Evolutionary conservation across 1,284 basidiomycete genomes (phyloP).

Genomic region (Volvariella volvacea): DNA sequence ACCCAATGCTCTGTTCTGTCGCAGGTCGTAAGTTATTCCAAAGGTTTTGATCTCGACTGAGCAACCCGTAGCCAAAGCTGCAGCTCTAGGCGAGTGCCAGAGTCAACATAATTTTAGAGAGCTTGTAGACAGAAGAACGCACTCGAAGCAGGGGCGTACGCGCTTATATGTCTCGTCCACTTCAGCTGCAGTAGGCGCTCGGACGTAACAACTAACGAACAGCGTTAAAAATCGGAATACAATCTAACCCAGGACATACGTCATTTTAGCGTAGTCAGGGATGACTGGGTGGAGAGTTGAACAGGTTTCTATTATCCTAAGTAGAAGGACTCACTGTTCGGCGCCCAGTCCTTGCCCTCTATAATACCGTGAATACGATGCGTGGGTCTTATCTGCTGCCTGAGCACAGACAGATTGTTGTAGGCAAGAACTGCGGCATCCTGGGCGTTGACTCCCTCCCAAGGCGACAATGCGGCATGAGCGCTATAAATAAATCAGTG

Average conservation of each 20-base stretch:
- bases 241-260: not conserved
- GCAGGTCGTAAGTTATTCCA: conserved; percentile 46
- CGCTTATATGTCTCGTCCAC: conserved; percentile 42
- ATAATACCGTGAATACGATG: conserved; percentile 68
- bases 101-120: not conserved
- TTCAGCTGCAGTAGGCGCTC: conserved; percentile 56
- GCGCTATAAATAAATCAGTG: conserved; percentile 35
- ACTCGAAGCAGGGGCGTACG: conserved; percentile 57
- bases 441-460: conserved; percentile 79
- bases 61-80: conserved; percentile 66
- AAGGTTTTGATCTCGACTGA: conserved; percentile 39
- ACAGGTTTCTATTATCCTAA: not conserved
- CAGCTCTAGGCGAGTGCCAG: conserved; percentile 42
- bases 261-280: conserved; percentile 70
- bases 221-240: not conserved
- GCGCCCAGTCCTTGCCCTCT: conserved; percentile 51
- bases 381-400: conserved; percentile 65
- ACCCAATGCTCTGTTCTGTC: conserved; percentile 58
- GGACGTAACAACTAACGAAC: conserved; percentile 40
- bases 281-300: conserved; percentile 45
- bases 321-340: conserved; percentile 46
- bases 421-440: conserved; percentile 83
- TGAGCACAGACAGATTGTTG: conserved; percentile 63
- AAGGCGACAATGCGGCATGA: conserved; percentile 70
- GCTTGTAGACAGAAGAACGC: conserved; percentile 18